Evolutionary conservation across 345 rosid species (phyloP), one percentile per base, ranked within the genome.

Genomic region (Euphorbia lathyris): DNA sequence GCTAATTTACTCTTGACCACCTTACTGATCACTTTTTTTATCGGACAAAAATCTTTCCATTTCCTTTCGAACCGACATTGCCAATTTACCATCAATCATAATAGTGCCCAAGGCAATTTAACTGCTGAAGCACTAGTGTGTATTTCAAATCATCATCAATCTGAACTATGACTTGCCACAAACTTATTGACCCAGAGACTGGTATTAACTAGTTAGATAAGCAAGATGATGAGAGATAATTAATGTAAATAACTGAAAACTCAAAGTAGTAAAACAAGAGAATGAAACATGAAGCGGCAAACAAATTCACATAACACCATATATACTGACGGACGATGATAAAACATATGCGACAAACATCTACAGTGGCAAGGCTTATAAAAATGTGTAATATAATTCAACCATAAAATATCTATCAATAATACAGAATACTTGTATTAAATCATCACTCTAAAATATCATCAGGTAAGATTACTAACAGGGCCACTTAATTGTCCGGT

Each of bases 391-490:
- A 25, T 22, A 56, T 7, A 27, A 68, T 56, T 56, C 22, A 38
- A 23, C 1, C 23, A 56, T 55, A 8, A n/a, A 34, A 16, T 6
- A 26, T 17, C 16, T 55, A 17, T 17, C 36, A 38, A 58, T 45
- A 40, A n/a, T 63, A n/a, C n/a, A n/a, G 45, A 25, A 65, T 29
- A 53, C 30, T 8, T 19, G 59, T 57, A 77, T 64, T 36, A 43
- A 43, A 43, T n/a, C 14, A 25, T 19, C 53, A 23, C 45, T 67
- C 32, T 53, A 48, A 50, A 66, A 76, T 52, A 42, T 22, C 48
- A 27, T 60, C 55, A 70, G 47, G 57, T 1, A 58, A 71, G 66
- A 66, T 83, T 80, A 87, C 98, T 91, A 70, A 93, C 96, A 76
- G 89, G 83, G 26, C 57, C 74, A 77, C 79, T 81, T 58, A 83